Percentiles rank a stretch among this genome's conserved stretches.
Conservation (phyloP, 2,329 filamentous ascomycete species). For the Cladosporium sp. region DNA sequence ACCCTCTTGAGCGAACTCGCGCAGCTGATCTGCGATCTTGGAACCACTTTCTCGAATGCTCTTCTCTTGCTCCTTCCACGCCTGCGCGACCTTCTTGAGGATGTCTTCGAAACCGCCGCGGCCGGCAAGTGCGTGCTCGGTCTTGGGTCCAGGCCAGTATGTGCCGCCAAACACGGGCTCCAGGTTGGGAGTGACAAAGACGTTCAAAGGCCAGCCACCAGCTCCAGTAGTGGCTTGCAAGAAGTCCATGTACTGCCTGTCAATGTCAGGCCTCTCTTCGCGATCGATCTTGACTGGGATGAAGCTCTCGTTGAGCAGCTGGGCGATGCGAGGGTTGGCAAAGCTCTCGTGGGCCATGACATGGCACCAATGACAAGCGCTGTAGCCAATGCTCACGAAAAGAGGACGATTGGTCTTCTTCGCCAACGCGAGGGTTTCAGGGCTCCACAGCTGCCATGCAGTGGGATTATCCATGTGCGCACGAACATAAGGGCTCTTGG, state of each 20-base stretch:
- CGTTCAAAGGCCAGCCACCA: conserved; percentile 92
- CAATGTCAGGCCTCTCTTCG: conserved; percentile 90
- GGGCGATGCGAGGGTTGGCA: conserved; percentile 75
- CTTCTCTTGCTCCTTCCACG: conserved; percentile 83
- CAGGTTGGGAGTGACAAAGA: conserved; percentile 92
- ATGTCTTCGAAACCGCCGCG: conserved; percentile 81
- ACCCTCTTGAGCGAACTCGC: conserved; percentile 86
- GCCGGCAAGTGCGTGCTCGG: conserved; percentile 48
- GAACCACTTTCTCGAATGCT: conserved; percentile 80
- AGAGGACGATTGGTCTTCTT: conserved; percentile 81
- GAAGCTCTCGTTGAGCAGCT: conserved; percentile 81
- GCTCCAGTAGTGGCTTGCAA: conserved; percentile 87
- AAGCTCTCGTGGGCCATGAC: conserved; percentile 94
- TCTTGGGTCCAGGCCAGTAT: conserved; percentile 85
- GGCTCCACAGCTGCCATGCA: conserved; percentile 85
- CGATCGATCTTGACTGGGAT: conserved; percentile 91
- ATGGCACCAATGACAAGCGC: conserved; percentile 88
- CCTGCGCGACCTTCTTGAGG: conserved; percentile 69
- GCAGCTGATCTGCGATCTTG: conserved; percentile 76
- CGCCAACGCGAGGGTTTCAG: conserved; percentile 73
- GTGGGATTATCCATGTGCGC: conserved; percentile 79
- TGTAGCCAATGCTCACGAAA: conserved; percentile 93
- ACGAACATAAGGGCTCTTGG: conserved; percentile 68
- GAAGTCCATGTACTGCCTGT: conserved; percentile 98
- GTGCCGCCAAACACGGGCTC: conserved; percentile 95